Evolutionary conservation across 2,329 filamentous ascomycete genomes (phyloP), one percentile per base, ranked within the genome.

Genomic region (Parafenestella ontariensis): DNA sequence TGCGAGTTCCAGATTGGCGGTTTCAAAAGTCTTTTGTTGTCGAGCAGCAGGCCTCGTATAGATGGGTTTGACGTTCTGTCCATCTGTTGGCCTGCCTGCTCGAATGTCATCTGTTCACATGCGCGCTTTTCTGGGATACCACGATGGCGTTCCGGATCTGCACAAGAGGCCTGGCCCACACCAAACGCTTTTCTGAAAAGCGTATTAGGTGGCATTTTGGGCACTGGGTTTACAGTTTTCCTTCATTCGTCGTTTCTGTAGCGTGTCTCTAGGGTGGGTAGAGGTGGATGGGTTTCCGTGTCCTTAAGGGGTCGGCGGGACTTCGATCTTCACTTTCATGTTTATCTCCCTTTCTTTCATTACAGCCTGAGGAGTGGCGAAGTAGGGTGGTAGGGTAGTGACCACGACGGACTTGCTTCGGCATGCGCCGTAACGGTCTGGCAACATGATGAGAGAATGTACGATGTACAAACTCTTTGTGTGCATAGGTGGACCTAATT

Each of bases 401-500:
- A n/a, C 15, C 49, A 50, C 46, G 46, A 52, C 56, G 54, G 55
- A 47, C 43, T 65, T 69, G 65, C 70, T 68, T 70, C 55, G 65
- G 70, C 68, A 66, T 65, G 56, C 46, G 52, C 53, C 59, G 58
- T 55, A 45, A 54, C 53, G 50, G 48, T 54, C 36, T 40, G 51
- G 53, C 49, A 46, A 56, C 52, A 59, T 49, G 55, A 64, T 49
- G 60, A 45, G 56, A 57, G 54, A 53, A 62, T 64, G 61, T 61
- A 69, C 57, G 59, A 50, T 46, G 52, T 58, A 61, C 53, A 56
- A 54, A 46, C 46, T 52, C 48, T 59, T 64, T 66, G 57, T 70
- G 62, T 72, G 68, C 62, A 70, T 70, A 70, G 56, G 59, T 69
- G 62, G 60, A 63, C 66, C 62, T 64, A 64, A 63, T 66, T 65